These are phyloP conservation scores for Diversispora epigaea DNA, from an alignment of 192 early-diverging fungal species.

Conservation along the genomic window DNA sequence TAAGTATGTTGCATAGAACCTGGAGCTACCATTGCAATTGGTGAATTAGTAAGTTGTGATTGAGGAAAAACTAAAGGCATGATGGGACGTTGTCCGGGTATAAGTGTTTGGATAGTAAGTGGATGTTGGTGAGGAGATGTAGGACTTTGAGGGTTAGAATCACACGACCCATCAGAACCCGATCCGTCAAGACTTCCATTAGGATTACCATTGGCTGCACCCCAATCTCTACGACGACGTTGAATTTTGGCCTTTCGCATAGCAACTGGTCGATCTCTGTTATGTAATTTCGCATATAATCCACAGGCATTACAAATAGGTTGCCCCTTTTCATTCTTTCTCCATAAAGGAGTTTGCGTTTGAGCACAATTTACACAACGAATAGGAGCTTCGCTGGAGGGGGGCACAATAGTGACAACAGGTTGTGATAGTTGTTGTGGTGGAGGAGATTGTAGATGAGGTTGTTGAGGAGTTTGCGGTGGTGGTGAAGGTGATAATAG, in stretches of 20 bases:
- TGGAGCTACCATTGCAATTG: background rate
- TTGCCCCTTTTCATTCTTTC: conserved; percentile 68
- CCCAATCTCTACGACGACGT: conserved; percentile 57
- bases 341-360: conserved; percentile 77
- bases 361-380: conserved; percentile 69
- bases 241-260: conserved; percentile 72
- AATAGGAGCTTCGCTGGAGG: conserved; percentile 12
- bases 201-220: conserved; percentile 33
- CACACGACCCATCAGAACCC: conserved; percentile 8
- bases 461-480: conserved; percentile 16
- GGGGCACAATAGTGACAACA: conserved; percentile 11
- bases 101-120: conserved; percentile 17
- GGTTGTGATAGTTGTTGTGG: conserved; percentile 34
- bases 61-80: conserved; percentile 22
- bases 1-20: background rate
- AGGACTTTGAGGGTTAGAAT: conserved; percentile 20
- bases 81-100: conserved; percentile 27
- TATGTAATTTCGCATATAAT: conserved; percentile 91
- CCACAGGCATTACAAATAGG: conserved; percentile 83
- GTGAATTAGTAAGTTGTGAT: conserved; percentile 1
- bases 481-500: background rate
- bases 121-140: conserved; percentile 23
- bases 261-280: conserved; percentile 77
- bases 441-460: conserved; percentile 28
- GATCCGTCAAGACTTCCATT: conserved; percentile 16